Evolutionary conservation across 176 grass and related monocot genomes (phyloP).

Genomic region (Triticum urartu): DNA sequence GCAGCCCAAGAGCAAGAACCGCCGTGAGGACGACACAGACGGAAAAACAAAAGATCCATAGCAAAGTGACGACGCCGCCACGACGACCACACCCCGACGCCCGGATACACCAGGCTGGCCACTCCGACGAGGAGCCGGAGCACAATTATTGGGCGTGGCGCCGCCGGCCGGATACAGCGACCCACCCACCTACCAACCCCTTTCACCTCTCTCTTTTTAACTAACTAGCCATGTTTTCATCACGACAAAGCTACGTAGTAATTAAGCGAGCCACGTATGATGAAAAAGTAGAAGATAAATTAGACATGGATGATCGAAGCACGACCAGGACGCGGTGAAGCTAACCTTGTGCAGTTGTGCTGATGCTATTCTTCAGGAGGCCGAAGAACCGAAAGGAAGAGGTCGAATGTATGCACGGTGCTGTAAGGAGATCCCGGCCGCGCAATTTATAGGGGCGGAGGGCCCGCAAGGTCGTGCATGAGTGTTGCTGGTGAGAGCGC

Average conservation of each 20-base stretch:
- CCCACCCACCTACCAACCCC: background rate
- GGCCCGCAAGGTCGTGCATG: background rate
- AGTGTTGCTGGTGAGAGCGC: background rate
- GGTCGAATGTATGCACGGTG: background rate
- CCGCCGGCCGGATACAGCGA: background rate
- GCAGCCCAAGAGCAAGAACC: background rate
- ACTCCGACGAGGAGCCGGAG: too few species aligned
- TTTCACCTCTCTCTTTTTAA: background rate
- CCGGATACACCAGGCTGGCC: too few species aligned
- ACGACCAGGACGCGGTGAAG: background rate
- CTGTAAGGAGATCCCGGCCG: background rate
- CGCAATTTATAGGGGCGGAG: background rate
- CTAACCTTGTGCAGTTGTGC: constrained; percentile 13
- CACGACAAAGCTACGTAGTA: background rate
- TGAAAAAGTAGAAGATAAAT: background rate
- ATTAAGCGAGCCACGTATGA: background rate
- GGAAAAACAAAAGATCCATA: background rate
- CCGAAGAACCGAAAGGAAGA: background rate
- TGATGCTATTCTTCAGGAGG: background rate
- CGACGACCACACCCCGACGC: too few species aligned
- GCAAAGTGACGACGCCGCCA: background rate
- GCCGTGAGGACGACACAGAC: background rate
- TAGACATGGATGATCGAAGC: background rate
- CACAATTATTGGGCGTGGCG: background rate
- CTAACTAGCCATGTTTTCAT: background rate